Conservation (phyloP, 495 filamentous ascomycete genomes). For the Xylaria palmicola region DNA sequence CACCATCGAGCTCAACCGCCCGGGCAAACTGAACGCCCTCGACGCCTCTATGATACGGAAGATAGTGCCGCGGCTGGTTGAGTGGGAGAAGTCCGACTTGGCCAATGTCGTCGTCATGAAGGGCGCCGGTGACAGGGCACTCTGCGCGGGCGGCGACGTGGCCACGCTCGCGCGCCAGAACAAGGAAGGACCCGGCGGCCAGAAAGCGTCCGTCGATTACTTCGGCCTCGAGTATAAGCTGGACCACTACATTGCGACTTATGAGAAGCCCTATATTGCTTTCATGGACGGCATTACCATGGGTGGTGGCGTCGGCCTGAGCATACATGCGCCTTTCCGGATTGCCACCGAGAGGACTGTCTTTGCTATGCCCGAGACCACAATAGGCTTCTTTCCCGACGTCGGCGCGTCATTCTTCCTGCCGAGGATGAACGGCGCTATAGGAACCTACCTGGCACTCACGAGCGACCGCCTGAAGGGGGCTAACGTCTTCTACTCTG, state of each 20-base stretch:
- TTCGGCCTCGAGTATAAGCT: slow-evolving; percentile 92
- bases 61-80: slow-evolving; percentile 80
- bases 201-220: slow-evolving; percentile 70
- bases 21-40: slow-evolving; percentile 83
- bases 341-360: slow-evolving; percentile 94
- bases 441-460: slow-evolving; percentile 88
- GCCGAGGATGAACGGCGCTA: slow-evolving; percentile 75
- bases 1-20: slow-evolving; percentile 91
- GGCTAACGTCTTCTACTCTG: slow-evolving; percentile 77
- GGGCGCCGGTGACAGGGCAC: slow-evolving; percentile 76
- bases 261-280: slow-evolving; percentile 86
- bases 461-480: slow-evolving; percentile 80
- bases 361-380: slow-evolving; percentile 98
- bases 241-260: slow-evolving; percentile 94
- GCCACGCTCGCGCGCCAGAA: slow-evolving; percentile 71
- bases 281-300: slow-evolving; percentile 98
- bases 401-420: slow-evolving; percentile 96
- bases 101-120: slow-evolving; percentile 92
- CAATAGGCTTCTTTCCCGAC: slow-evolving; percentile 96
- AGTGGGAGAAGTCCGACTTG: slow-evolving; percentile 92
- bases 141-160: slow-evolving; percentile 95
- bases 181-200: slow-evolving; percentile 62
- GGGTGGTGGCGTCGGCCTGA: slow-evolving; percentile 94
- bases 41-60: slow-evolving; percentile 93
- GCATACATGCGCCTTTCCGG: slow-evolving; percentile 90